A percentile compares a stretch with the other conserved stretches of the same genome.
These are phyloP conservation scores for Fraxinus excelsior DNA, from an alignment of 257 asterid species.

Conservation along the genomic window DNA sequence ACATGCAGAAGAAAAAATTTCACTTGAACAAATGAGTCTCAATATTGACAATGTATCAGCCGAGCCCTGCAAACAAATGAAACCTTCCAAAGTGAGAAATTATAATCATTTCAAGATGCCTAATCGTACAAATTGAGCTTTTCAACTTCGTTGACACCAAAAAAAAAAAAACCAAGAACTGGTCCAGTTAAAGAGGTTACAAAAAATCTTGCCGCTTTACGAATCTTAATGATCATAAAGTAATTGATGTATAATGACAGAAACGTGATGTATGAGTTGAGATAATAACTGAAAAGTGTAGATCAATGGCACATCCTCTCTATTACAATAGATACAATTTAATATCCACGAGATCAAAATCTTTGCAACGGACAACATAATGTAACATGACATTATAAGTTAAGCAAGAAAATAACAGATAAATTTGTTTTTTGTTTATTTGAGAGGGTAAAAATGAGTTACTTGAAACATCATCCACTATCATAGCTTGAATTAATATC, in stretches of 20 bases:
- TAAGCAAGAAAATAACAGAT: background rate
- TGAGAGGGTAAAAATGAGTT: background rate
- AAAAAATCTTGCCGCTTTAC: constrained; percentile 1
- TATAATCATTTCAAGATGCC: background rate
- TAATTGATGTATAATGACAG: background rate
- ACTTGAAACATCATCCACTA: background rate
- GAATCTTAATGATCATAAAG: background rate
- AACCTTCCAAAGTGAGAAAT: background rate
- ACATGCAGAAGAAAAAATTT: background rate
- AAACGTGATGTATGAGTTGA: background rate
- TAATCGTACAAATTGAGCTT: background rate
- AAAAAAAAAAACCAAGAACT: background rate
- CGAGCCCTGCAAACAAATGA: background rate
- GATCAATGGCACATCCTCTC: background rate
- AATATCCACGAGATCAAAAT: background rate
- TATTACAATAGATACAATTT: background rate
- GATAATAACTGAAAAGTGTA: background rate
- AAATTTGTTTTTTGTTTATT: background rate
- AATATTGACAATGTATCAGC: background rate
- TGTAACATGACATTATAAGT: background rate
- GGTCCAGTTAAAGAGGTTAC: background rate
- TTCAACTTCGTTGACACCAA: background rate
- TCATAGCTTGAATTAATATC: background rate
- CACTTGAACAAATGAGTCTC: background rate
- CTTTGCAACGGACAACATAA: constrained; percentile 10